Conservation (phyloP, 73 alveolate species). For the Paramecium primaurelia region DNA sequence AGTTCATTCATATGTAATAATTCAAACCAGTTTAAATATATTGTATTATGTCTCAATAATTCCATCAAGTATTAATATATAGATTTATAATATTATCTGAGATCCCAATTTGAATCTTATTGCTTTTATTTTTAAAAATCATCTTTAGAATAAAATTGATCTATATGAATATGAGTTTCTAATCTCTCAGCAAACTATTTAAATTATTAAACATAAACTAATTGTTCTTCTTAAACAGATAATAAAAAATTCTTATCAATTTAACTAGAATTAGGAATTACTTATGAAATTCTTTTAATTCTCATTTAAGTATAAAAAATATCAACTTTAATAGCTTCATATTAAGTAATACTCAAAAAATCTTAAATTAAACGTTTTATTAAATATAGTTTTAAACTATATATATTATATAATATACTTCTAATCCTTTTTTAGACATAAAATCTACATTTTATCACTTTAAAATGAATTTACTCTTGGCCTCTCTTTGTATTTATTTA, state of each 20-base stretch:
- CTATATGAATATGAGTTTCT: neutral
- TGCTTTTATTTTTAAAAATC: neutral
- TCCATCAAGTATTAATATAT: neutral
- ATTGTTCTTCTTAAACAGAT: neutral
- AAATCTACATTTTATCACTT: neutral
- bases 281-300: neutral
- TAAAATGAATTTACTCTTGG: neutral
- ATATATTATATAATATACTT: neutral
- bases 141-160: neutral
- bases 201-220: neutral
- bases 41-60: neutral
- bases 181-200: neutral
- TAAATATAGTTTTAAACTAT: neutral
- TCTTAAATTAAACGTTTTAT: neutral
- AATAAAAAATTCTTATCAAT: neutral
- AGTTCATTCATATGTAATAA: neutral
- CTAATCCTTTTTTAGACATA: neutral
- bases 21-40: neutral
- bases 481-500: neutral
- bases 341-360: neutral
- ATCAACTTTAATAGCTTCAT: neutral
- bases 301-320: neutral
- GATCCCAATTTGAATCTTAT: neutral
- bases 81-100: neutral
- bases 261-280: neutral